Evolutionary conservation across 441 rosid species (phyloP), one percentile per base, ranked within the genome.

Genomic region (Populus hybrid): DNA sequence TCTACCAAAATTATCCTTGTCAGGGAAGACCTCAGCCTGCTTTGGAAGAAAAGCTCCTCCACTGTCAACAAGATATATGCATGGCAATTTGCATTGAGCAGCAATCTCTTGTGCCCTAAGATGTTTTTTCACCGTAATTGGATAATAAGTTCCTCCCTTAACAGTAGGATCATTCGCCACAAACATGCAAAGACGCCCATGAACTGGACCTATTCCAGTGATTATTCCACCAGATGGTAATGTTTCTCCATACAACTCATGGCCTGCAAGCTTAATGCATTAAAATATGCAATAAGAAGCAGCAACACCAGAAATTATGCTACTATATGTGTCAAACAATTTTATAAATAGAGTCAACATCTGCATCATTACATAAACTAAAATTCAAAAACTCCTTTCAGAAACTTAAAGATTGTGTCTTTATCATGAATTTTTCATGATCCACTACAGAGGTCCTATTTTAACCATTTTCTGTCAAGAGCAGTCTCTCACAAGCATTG

Each of bases 31-130:
- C 81, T 94, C 99, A 59, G 99, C 91, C 82, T 95, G 99, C 83
- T 94, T 95, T 19, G 99, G 99, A 85, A 92, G 97, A 83, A 85
- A 95, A 85, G 98, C 99, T 65, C 99, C 99, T 0, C 98, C 99
- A 80, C 98, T 94, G 73, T 95, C 99, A 36, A 95, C 99, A 65
- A 94, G 95, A 88, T 95, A 95, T 79, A 95, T 77, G 76, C 99
- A 94, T 9, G 99, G 97, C 36, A 95, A 85, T 80, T 83, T 92
- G 86, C 98, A 95, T 3, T 81, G 89, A 76, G 93, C 87, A 73
- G 99, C 98, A 83, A 95, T 95, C 82, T 95, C 99, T 84, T 95
- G 98, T 67, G 98, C 98, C 83, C 99, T 86, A 42, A 95, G 93
- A 87, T 95, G 99, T 85, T 95, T 95, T 89, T 95, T 95, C 75